A percentile compares a stretch with the other conserved stretches of the same genome.
These are phyloP conservation scores for Kuraishia cidri DNA, from an alignment of 805 yeast species.

Conservation along the genomic window DNA sequence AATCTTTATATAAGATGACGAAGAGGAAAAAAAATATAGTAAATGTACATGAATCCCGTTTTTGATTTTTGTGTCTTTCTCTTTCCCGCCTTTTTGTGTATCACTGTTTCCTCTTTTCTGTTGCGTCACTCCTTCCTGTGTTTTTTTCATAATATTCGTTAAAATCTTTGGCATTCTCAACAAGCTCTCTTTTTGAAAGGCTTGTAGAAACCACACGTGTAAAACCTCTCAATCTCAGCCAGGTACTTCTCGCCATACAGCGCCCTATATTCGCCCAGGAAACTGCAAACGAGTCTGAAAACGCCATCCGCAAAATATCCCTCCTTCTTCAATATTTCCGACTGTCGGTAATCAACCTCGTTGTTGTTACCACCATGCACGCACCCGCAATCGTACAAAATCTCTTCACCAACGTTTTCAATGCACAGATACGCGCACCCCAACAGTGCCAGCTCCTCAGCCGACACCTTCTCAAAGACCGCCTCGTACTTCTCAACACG, in stretches of 20 bases:
- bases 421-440: conserved; percentile 19
- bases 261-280: conserved; percentile 22
- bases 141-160: too few relatives aligned
- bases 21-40: too few relatives aligned
- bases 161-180: too few relatives aligned
- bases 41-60: too few relatives aligned
- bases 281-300: conserved; percentile 19
- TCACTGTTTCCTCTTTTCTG: background rate
- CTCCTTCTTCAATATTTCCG: conserved; percentile 4
- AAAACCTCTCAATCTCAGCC: conserved; percentile 18
- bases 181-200: background rate
- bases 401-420: conserved; percentile 23
- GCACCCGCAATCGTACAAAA: conserved; percentile 21
- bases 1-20: too few relatives aligned
- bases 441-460: conserved; percentile 18
- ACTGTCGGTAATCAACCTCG: background rate
- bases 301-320: conserved; percentile 10
- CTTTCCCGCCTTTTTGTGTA: too few relatives aligned
- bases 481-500: conserved; percentile 43
- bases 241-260: conserved; percentile 21
- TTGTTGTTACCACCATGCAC: conserved; percentile 8
- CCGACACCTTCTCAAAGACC: conserved; percentile 26
- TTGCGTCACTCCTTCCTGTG: too few relatives aligned
- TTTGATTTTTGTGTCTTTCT: too few relatives aligned
- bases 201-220: conserved; percentile 5